Evolutionary conservation across 257 asterid species (phyloP).

Genomic region (Solanum clarkiae): DNA sequence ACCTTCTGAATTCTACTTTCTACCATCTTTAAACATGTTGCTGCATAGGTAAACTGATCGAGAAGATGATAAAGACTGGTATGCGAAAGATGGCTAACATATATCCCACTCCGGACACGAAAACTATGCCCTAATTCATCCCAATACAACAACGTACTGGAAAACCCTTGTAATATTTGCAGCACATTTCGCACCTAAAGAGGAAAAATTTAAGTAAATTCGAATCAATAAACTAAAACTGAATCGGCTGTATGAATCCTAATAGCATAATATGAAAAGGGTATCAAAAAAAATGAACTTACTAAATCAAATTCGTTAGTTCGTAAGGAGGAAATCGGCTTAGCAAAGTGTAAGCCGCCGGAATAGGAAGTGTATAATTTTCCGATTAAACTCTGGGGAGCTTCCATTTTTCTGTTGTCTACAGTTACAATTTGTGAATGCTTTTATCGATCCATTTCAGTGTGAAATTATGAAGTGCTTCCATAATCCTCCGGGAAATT

Average conservation of each 20-base stretch:
- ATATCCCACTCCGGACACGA: constrained; percentile 48
- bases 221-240: not conserved
- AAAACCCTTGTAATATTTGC: constrained; percentile 82
- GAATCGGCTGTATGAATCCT: not conserved
- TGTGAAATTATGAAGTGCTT: not conserved
- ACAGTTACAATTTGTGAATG: not conserved
- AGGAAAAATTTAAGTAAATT: not conserved
- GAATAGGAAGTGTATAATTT: constrained; percentile 41
- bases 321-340: constrained; percentile 43
- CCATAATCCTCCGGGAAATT: not conserved
- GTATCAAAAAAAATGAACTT: not conserved
- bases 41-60: constrained; percentile 64
- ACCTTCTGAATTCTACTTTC: constrained; percentile 44
- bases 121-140: constrained; percentile 34
- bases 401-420: constrained; percentile 31
- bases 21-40: constrained; percentile 63
- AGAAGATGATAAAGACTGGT: constrained; percentile 63
- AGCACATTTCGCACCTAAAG: constrained; percentile 70
- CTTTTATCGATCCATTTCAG: not conserved
- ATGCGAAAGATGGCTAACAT: constrained; percentile 70
- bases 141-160: constrained; percentile 65
- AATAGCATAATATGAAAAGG: not conserved
- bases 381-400: constrained; percentile 39
- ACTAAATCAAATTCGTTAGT: constrained; percentile 81
- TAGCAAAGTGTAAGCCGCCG: constrained; percentile 55